Evolutionary conservation across 495 filamentous ascomycete genomes (phyloP).

Genomic region (Viridothelium virens): DNA sequence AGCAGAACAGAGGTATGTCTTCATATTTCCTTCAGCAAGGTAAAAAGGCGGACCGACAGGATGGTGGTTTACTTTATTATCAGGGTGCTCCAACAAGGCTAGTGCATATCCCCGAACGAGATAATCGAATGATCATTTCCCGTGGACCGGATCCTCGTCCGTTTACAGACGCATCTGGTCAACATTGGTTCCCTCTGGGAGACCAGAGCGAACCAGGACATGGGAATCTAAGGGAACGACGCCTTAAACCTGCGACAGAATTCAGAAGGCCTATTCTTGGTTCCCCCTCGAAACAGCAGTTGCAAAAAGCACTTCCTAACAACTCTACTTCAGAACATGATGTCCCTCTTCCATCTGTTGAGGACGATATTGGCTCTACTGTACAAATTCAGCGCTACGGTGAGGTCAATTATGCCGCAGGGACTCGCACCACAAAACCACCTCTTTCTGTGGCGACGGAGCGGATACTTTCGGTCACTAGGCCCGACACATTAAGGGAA

Average conservation of each 20-base stretch:
- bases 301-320: background rate
- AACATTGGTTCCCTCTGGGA: background rate
- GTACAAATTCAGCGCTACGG: background rate
- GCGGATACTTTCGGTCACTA: no score
- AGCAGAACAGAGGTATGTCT: background rate
- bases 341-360: conserved; percentile 10
- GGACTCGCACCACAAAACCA: background rate
- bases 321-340: background rate
- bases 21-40: background rate
- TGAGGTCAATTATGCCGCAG: background rate
- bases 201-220: background rate
- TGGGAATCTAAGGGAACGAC: background rate
- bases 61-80: background rate
- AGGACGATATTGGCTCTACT: background rate
- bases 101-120: background rate
- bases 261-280: background rate
- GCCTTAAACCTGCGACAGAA: background rate
- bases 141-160: background rate
- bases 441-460: no score
- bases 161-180: background rate
- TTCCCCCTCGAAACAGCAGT: background rate
- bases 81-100: background rate
- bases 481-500: no score
- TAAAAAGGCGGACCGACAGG: no score
- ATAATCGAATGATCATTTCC: background rate